Percentiles rank a stretch among this genome's conserved stretches.
These are phyloP conservation scores for Phytophthora sp. DNA, from an alignment of 352 stramenopile species.

Conservation along the genomic window DNA sequence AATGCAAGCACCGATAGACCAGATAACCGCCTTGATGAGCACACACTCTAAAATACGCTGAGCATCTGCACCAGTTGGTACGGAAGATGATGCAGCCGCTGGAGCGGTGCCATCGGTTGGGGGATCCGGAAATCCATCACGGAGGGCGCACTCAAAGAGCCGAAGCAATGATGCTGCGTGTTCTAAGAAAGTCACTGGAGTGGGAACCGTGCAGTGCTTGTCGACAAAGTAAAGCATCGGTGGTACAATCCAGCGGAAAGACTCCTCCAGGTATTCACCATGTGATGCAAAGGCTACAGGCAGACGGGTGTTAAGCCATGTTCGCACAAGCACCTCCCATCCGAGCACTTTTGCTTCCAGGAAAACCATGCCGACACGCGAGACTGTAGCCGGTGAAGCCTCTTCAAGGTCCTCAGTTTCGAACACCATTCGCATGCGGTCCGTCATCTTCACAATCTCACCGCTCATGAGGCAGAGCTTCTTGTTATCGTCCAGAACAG, in stretches of 20 bases:
- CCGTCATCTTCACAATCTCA: conserved; percentile 96
- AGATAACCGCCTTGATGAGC: conserved; percentile 89
- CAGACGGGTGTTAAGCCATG: conserved; percentile 80
- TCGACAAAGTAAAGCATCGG: conserved; percentile 93
- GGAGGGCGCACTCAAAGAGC: conserved; percentile 85
- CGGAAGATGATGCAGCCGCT: conserved; percentile 44
- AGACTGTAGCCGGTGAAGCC: conserved; percentile 90
- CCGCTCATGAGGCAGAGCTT: conserved; percentile 95
- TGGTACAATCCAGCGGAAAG: conserved; percentile 92
- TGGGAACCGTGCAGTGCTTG: conserved; percentile 87
- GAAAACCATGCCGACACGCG: conserved; percentile 94
- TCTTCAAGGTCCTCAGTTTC: conserved; percentile 93
- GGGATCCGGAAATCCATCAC: conserved; percentile 40
- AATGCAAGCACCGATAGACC: conserved; percentile 93
- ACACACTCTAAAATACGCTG: conserved; percentile 85
- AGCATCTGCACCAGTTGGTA: conserved; percentile 58
- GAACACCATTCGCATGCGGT: conserved; percentile 96
- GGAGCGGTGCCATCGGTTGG: conserved; percentile 11
- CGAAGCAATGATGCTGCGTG: conserved; percentile 86
- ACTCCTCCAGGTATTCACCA: conserved; percentile 60
- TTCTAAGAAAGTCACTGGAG: conserved; percentile 90
- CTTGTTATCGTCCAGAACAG: conserved; percentile 94
- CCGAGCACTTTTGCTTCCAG: conserved; percentile 92
- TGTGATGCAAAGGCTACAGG: conserved; percentile 42
- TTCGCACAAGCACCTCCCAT: conserved; percentile 89